Evolutionary conservation across 2,329 filamentous ascomycete species (phyloP), one percentile per base, ranked within the genome.

Genomic region (Diplodia mutila): DNA sequence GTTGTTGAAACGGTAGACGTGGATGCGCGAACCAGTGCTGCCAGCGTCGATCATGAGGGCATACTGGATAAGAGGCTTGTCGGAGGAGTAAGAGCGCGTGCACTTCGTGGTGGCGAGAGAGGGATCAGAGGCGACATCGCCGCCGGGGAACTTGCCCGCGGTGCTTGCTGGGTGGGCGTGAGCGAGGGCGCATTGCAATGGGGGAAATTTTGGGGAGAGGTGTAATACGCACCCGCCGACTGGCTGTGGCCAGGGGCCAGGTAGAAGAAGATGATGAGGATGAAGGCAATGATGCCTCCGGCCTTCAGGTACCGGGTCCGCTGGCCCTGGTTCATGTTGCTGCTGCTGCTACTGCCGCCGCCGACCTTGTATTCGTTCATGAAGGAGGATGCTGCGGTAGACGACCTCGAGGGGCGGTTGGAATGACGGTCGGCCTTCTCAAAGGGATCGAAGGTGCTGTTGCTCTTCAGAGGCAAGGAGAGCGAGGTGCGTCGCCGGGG

Each of bases 1-100:
- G 84, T 98, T 98, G 85, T 98, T 98, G 87, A 98, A 99, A 78
- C 93, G 92, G 86, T 97, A 99, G 69, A 98, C 93, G 83, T 99
- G 96, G 77, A 99, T 97, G 74, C 95, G 91, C 69, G 95, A 98
- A 69, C 95, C 95, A 66, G 95, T 98, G 84, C 94, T 98, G 74
- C 95, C 95, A 57, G 95, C 95, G 80, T 99, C 95, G 76, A 99
- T 92, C 95, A 99, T 99, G 75, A 98, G 87, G 69, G 95, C 96
- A 83, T 98, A 99, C 78, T 99, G 95, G 70, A 97, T 90, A 72
- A 99, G 88, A 61, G 95, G 94, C 83, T 97, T 98, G 71, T 93
- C 90, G 75, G 91, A 89, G 74, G 93, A 92, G 82, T 87, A 90
- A 51, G 95, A 93, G 77, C 90, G 92, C 69, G 89, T 89, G 85